Conservation (phyloP, 306 rosid genomes). For the Vigna nakashimae region DNA sequence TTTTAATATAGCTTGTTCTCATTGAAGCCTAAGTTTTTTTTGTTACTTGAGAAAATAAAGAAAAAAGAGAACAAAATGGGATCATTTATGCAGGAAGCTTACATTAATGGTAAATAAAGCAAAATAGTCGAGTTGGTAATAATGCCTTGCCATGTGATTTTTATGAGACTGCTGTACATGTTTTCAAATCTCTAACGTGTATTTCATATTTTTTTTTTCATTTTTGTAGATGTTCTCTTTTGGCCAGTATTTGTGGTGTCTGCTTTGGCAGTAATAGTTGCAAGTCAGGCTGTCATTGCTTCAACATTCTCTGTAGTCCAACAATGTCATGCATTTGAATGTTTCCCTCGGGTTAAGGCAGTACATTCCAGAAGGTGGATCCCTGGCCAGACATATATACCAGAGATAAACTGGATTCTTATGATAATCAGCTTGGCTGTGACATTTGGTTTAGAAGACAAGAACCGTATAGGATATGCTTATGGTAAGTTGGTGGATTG, state of each 20-base stretch:
- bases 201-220: constrained; percentile 20
- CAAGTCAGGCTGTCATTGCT: constrained; percentile 82
- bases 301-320: constrained; percentile 73
- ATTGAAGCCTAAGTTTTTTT: no score
- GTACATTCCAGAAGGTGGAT: constrained; percentile 84
- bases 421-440: constrained; percentile 77
- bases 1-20: no score
- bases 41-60: no score
- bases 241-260: constrained; percentile 86
- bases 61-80: no score
- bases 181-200: no score
- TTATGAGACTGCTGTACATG: no score
- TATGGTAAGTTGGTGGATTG: constrained; percentile 61
- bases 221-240: constrained; percentile 69
- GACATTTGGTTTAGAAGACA: constrained; percentile 65
- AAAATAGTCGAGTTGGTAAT: no score
- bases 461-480: constrained; percentile 62
- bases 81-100: no score
- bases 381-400: constrained; percentile 81
- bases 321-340: constrained; percentile 81
- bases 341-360: constrained; percentile 89
- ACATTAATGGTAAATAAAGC: no score
- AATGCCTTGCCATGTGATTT: no score
- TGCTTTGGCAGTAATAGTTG: constrained; percentile 69
- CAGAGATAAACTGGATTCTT: constrained; percentile 89